Evolutionary conservation across 805 yeast genomes (phyloP), one percentile per base, ranked within the genome.

Genomic region (Millerago galiae): DNA sequence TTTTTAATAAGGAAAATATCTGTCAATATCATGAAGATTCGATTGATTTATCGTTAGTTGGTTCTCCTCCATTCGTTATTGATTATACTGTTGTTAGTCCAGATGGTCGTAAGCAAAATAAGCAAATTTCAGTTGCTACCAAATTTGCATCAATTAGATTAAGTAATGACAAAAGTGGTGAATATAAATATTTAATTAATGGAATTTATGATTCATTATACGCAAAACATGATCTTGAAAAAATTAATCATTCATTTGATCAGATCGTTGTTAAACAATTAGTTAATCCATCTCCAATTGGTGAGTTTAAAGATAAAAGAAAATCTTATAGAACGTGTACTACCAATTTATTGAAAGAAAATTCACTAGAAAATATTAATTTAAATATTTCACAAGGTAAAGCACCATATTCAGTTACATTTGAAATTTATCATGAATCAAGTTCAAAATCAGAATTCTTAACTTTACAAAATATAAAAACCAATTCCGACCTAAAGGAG

Each of bases 181-280:
- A 61, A 13, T 83, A 82, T 58, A 71, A 68, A 37, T 83, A 85
- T 51, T 60, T 59, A 8, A 76, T 90, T 53, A 74, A 66, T 26
- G 78, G 76, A 2, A 65, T 90, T 1, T 79, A 72, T 48, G 97
- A 90, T 58, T 63, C 78, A 0, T 62, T 77, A 18, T 90, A 86
- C 54, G 62, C 67, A 43, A 72, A 54, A 54, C 60, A 62, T 43
- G 68, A 67, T 42, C 44, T 67, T 26, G 50, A 55, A 10, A 50
- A 55, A 41, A 52, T 54, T 31, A 52, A 48, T 15, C 61, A 66
- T 44, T 37, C 35, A 1, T 55, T 60, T 25, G 55, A 60, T 5
- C 64, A 62, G 17, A 57, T 77, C 24, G 54, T 48, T 3, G 61
- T 82, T 8, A 59, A 59, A 35, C 85, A 81, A 53, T 51, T 63